These are phyloP conservation scores for Gloeostereum incarnatum DNA, from an alignment of 768 basidiomycete species.

Conservation along the genomic window DNA sequence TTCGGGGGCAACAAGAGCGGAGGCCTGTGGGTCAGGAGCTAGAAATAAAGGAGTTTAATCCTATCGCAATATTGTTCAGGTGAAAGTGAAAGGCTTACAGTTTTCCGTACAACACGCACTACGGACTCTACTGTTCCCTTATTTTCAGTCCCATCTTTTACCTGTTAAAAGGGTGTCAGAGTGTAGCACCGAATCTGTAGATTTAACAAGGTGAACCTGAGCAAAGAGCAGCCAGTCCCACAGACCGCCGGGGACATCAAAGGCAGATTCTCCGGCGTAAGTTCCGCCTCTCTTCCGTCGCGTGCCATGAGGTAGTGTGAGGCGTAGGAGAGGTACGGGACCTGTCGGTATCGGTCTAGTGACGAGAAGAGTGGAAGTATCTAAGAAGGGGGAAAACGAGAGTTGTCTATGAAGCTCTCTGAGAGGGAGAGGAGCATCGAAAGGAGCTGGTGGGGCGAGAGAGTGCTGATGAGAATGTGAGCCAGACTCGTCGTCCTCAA, in stretches of 20 bases:
- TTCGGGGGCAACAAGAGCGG: constrained; percentile 57
- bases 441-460: constrained; percentile 35
- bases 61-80: neutral
- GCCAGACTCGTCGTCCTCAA: constrained; percentile 34
- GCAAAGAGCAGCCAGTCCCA: constrained; percentile 75
- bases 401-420: constrained; percentile 50
- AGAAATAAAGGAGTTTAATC: neutral
- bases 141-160: constrained; percentile 79
- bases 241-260: constrained; percentile 43
- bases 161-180: constrained; percentile 27
- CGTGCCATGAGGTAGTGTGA: constrained; percentile 45
- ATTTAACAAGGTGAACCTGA: constrained; percentile 34
- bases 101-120: constrained; percentile 59
- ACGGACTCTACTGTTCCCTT: constrained; percentile 72
- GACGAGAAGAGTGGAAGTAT: constrained; percentile 47
- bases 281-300: constrained; percentile 57
- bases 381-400: constrained; percentile 57
- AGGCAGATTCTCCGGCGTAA: constrained; percentile 51
- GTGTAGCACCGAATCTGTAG: neutral
- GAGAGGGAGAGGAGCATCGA: constrained; percentile 40
- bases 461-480: constrained; percentile 13
- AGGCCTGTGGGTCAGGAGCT: constrained; percentile 54
- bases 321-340: constrained; percentile 53
- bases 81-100: constrained; percentile 34
- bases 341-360: constrained; percentile 37